Base-by-base conservation (phyloP, 192 early-diverging fungal species). In the Coemansia sp. region DNA sequence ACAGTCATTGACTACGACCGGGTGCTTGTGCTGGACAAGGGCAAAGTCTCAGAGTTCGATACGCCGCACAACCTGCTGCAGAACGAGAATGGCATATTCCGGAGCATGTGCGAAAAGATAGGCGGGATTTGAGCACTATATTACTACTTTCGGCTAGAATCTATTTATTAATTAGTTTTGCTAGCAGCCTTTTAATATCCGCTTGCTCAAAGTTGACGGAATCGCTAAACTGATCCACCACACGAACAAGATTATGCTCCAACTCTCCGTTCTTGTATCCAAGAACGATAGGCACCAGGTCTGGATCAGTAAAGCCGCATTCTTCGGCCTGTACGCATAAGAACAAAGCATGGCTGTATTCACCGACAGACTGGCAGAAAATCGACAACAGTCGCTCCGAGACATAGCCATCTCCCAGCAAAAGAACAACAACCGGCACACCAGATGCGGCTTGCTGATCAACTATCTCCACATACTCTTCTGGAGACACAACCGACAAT, bases 61-160 rank as follows among this genome's bases (percentile, higher is more conserved):
- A 30, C 30, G 30, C 30, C 30, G 30, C 30, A 30, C 30, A 30
- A 30, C 30, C 30, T 30, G 1, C 30, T 30, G 30, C 30, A 30
- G 30, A 30, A 2, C 3, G 30, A 30, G 30, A 30, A 30, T 3
- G 30, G 30, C 43, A 67, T 86, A 49, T 88, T 89, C 55, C 83
- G 71, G 48, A 73, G 78, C 30, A 94, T 97, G 92, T 94, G 90
- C 55, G 83, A 87, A 33, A 89, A 92, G 45, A 88, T 88, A 35
- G 91, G 92, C 1, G 3, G 30, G 30, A 3, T 3, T 30, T 30
- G 94, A 95, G 62, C 90, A 84, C 72, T 75, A 84, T 9, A 18
- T 51, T 21, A 1, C 23, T 6, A 51, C 7, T 14, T 21, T 23
- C 23, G 1, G 18, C 23, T 51, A n/a, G n/a, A 11, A 30, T 16